These are phyloP conservation scores for Agarophyton chilense DNA, from an alignment of 23 red algal genomes.

Conservation along the genomic window DNA sequence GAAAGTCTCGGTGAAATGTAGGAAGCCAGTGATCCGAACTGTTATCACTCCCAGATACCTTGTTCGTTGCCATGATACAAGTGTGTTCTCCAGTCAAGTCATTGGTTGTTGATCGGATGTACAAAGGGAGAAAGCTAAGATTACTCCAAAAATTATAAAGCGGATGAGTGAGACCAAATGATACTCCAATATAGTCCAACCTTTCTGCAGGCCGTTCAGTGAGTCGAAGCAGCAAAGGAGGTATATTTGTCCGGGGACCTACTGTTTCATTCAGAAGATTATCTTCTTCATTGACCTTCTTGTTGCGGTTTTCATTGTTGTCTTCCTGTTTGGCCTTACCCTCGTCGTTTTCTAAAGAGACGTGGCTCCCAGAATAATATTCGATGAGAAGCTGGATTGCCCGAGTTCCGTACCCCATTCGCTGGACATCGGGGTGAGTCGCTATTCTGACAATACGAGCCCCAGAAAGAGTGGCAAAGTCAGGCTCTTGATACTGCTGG, in stretches of 20 bases:
- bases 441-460: constrained; percentile 92
- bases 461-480: constrained; percentile 86
- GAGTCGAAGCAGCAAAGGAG: constrained; percentile 83
- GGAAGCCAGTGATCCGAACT: constrained; percentile 50
- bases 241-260: constrained; percentile 72
- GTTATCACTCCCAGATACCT: neutral
- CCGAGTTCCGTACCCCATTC: constrained; percentile 95
- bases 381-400: constrained; percentile 81
- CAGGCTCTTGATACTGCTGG: constrained; percentile 95
- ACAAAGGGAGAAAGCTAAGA: constrained; percentile 79
- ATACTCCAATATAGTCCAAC: constrained; percentile 96
- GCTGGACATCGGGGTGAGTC: constrained; percentile 91
- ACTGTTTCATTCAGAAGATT: constrained; percentile 69
- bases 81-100: constrained; percentile 97
- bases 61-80: constrained; percentile 80
- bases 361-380: constrained; percentile 52
- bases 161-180: constrained; percentile 89
- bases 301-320: neutral
- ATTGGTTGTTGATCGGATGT: constrained; percentile 87
- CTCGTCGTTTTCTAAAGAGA: constrained; percentile 60
- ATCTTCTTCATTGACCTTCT: neutral
- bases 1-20: constrained; percentile 75
- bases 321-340: neutral
- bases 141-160: constrained; percentile 92
- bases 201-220: constrained; percentile 34